Evolutionary conservation across 805 yeast genomes (phyloP).

Genomic region (Starmerella apis): DNA sequence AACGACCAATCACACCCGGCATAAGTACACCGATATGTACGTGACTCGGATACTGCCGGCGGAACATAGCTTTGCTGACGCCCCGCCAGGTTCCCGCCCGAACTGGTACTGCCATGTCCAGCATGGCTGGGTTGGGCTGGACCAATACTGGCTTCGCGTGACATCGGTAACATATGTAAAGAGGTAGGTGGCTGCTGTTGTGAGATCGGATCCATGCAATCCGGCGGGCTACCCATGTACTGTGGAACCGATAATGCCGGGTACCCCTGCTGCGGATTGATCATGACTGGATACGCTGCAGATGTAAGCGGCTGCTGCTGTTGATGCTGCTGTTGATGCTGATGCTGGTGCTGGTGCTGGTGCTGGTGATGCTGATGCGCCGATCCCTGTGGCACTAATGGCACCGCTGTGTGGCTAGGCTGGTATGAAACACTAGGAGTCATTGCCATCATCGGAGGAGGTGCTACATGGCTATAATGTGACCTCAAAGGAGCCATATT

Average conservation of each 20-base stretch:
- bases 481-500: neutral
- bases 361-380: neutral
- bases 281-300: neutral
- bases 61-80: neutral
- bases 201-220: neutral
- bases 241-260: neutral
- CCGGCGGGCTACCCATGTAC: neutral
- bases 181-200: neutral
- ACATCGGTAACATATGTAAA: neutral
- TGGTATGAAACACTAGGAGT: neutral
- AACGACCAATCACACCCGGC: slow-evolving; percentile 58
- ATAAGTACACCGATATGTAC: slow-evolving; percentile 30
- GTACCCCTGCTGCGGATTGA: neutral
- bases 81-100: neutral
- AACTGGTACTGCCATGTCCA: neutral
- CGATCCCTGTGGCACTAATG: neutral
- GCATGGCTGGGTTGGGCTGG: slow-evolving; percentile 23
- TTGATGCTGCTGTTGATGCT: neutral
- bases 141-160: neutral
- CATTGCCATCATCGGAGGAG: neutral
- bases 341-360: neutral
- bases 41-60: slow-evolving; percentile 20
- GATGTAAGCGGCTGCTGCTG: neutral
- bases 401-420: neutral
- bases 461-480: neutral